Conservation (phyloP, 176 grass and related monocot genomes). For the Themeda triandra region DNA sequence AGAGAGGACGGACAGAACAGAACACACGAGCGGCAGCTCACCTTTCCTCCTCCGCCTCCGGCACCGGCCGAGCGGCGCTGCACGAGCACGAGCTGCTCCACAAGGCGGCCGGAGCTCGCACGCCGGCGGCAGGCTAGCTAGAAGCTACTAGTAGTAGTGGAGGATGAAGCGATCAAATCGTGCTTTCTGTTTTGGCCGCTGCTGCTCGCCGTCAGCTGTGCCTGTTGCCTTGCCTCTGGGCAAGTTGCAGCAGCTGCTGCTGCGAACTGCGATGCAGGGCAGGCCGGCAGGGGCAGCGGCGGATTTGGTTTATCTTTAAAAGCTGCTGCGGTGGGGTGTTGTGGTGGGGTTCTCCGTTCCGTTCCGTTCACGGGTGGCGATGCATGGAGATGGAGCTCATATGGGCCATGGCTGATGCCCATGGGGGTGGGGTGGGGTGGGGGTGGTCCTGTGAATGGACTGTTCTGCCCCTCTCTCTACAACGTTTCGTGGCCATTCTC, state of each 20-base stretch:
- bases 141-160: not conserved
- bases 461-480: not conserved
- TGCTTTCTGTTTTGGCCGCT: slow-evolving; percentile 1
- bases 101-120: not conserved
- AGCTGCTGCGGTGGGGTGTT: slow-evolving; percentile 20
- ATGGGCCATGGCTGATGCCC: not conserved
- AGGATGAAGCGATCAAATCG: not conserved
- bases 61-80: too few species aligned
- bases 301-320: slow-evolving; percentile 45
- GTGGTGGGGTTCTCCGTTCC: not conserved
- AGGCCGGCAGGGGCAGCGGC: not conserved
- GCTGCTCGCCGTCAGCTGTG: not conserved
- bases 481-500: not conserved
- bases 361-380: not conserved
- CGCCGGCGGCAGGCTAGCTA: not conserved
- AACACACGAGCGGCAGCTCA: not conserved
- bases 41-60: not conserved
- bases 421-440: not conserved
- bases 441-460: slow-evolving; percentile 26
- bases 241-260: slow-evolving; percentile 11
- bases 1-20: not conserved
- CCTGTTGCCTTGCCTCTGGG: too few species aligned
- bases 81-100: slow-evolving; percentile 28
- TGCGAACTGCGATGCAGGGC: slow-evolving; percentile 5
- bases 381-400: not conserved